Conservation (phyloP, 179 eudicot genomes). For the Heliamphora pulchella region DNA sequence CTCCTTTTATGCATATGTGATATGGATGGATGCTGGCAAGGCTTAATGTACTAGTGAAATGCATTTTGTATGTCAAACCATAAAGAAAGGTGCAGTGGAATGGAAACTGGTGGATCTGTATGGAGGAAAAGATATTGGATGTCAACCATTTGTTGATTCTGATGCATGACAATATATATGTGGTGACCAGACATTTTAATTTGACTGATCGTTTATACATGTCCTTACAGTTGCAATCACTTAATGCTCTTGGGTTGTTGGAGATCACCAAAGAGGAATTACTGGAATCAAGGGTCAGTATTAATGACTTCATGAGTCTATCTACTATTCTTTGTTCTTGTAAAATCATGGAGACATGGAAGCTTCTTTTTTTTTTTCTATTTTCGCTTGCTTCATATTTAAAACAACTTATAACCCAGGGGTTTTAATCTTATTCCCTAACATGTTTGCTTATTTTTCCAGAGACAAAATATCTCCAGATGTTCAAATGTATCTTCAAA, state of each 20-base stretch:
- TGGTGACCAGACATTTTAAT: neutral
- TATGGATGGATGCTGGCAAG: neutral
- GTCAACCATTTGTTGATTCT: neutral
- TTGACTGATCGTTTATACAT: slow-evolving; percentile 4
- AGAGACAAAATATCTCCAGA: too few relatives aligned
- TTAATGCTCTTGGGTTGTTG: slow-evolving; percentile 51
- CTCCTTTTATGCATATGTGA: neutral
- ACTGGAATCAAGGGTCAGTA: slow-evolving; percentile 42
- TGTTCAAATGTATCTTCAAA: too few relatives aligned
- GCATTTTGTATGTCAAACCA: neutral
- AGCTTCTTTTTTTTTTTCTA: neutral
- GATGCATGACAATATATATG: neutral
- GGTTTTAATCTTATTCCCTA: neutral
- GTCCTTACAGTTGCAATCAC: slow-evolving; percentile 67
- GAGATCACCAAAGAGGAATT: slow-evolving; percentile 46
- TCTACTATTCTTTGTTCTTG: neutral
- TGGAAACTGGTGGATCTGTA: neutral
- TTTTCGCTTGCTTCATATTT: neutral
- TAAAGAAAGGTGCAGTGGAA: neutral
- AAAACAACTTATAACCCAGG: neutral
- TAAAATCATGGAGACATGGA: neutral
- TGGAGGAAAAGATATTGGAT: neutral
- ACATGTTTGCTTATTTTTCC: neutral
- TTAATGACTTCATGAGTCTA: slow-evolving; percentile 6
- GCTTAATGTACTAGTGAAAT: neutral